phyloP scores from a whole-genome alignment of 495 filamentous ascomycete species.

The Aspergillus haitiensis region DNA sequence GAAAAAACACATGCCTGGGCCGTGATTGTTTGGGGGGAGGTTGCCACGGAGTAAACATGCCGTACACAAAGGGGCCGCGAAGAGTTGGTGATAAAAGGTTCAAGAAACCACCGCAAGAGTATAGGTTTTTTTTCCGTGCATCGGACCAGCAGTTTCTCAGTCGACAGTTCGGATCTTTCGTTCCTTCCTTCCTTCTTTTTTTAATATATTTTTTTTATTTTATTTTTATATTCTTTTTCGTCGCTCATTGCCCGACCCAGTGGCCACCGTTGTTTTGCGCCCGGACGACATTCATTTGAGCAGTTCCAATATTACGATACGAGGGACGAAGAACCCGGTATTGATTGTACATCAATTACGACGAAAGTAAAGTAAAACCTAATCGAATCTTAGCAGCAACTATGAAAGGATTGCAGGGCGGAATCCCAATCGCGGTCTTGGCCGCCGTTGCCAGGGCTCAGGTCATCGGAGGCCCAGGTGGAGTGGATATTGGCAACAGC shows the following conservation, averaged over 20 bases:
- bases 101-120: slow-evolving; percentile 16
- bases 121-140: slow-evolving; percentile 12
- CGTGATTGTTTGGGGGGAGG: slow-evolving; percentile 14
- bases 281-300: slow-evolving; percentile 17
- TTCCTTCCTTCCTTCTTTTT: neutral
- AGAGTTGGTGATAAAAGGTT: slow-evolving; percentile 24
- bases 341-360: slow-evolving; percentile 8
- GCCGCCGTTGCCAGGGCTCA: slow-evolving; percentile 39
- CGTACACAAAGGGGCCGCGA: slow-evolving; percentile 1
- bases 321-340: neutral
- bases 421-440: slow-evolving; percentile 43
- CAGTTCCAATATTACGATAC: neutral
- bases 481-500: slow-evolving; percentile 13
- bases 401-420: slow-evolving; percentile 46
- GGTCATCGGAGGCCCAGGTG: slow-evolving; percentile 17
- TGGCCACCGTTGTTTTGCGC: neutral
- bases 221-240: slow-evolving; percentile 2
- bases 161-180: slow-evolving; percentile 2
- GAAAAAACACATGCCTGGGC: slow-evolving; percentile 7
- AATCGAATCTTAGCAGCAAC: slow-evolving; percentile 7
- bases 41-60: slow-evolving; percentile 16
- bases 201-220: slow-evolving; percentile 3
- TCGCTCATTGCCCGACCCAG: neutral
- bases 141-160: slow-evolving; percentile 1
- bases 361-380: slow-evolving; percentile 18